phyloP scores from a whole-genome alignment of 148 eudicot genomes.

The Nepenthes gracilis region DNA sequence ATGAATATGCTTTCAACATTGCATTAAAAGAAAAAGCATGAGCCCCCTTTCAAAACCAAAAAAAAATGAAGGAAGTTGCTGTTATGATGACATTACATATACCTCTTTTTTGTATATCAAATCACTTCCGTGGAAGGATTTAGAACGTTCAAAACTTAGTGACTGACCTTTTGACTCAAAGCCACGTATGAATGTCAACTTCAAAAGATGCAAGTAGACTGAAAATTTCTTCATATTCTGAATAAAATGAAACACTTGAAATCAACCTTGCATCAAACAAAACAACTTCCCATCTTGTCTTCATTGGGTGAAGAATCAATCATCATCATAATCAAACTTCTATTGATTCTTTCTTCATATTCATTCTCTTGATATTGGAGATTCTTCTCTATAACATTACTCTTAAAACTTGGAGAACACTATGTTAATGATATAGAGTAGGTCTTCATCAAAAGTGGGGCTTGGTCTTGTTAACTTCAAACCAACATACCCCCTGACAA shows the following conservation, averaged over 20 bases:
- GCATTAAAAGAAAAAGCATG: not conserved
- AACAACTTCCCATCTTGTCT: slow-evolving; percentile 35
- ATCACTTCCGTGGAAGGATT: slow-evolving; percentile 24
- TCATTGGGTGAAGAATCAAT: slow-evolving; percentile 38
- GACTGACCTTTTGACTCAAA: slow-evolving; percentile 51
- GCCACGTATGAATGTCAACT: slow-evolving; percentile 39
- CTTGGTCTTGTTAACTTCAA: slow-evolving; percentile 86
- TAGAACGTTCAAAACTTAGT: slow-evolving; percentile 23
- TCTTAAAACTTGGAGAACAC: slow-evolving; percentile 44
- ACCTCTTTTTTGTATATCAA: slow-evolving; percentile 20
- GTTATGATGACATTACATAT: slow-evolving; percentile 16
- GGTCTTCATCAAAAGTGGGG: slow-evolving; percentile 74
- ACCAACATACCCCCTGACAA: slow-evolving; percentile 88
- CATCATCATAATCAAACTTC: slow-evolving; percentile 53
- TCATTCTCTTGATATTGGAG: slow-evolving; percentile 35
- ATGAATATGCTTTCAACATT: not conserved
- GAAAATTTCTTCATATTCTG: slow-evolving; percentile 32
- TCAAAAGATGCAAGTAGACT: slow-evolving; percentile 29
- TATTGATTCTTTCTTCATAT: slow-evolving; percentile 26
- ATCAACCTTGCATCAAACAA: slow-evolving; percentile 33
- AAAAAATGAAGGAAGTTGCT: not conserved
- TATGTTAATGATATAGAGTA: slow-evolving; percentile 40
- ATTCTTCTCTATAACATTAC: slow-evolving; percentile 47
- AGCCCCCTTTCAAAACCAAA: not conserved
- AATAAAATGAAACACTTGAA: slow-evolving; percentile 36